Evolutionary conservation across 208 protist genomes (phyloP), one percentile per base, ranked within the genome.

Genomic region (Acanthamoeba divionensis): DNA sequence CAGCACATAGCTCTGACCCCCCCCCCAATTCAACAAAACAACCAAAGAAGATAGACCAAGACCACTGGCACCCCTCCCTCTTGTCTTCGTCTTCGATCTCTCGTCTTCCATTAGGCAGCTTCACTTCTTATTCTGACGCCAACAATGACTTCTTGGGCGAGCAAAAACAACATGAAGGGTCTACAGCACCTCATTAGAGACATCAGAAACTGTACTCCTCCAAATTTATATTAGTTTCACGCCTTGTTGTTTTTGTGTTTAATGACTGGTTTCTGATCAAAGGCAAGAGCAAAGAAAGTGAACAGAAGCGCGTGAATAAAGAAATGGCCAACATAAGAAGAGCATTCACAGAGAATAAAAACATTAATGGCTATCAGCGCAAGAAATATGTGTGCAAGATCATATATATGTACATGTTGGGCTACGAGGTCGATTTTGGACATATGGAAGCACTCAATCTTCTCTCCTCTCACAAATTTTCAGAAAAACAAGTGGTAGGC

Each of bases 351-450:
- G 93, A 93, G 88, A 93, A 91, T 2, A 93, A 94, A 10, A 92
- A 91, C 13, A 4, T 96, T 12, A 91, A 89, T 69, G 83, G 88
- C 41, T 99, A 99, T 93, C 95, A 99, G 75, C 93, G 97, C 15
- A 99, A 99, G 91, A 99, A 99, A 93, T 99, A 99, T 93, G 97
- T 99, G 36, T 98, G 97, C 94, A 99, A 99, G 94, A 95, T 99
- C 13, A 96, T 99, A 89, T 99, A 99, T 94, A 99, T 99, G 89
- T 98, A 97, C 66, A 99, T 99, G 94, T 93, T 99, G 4, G 99
- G 99, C 12, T 99, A 99, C 93, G 98, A 98, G 26, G 95, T 99
- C 38, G 98, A 99, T 67, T 99, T 99, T 96, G 99, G 99, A 10
- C 98, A 99, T 92, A 98, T 99, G 94, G 98, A 99, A 91, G 98